Evolutionary conservation across 1,284 basidiomycete genomes (phyloP).

Genomic region (Anthracocystis walkeri): DNA sequence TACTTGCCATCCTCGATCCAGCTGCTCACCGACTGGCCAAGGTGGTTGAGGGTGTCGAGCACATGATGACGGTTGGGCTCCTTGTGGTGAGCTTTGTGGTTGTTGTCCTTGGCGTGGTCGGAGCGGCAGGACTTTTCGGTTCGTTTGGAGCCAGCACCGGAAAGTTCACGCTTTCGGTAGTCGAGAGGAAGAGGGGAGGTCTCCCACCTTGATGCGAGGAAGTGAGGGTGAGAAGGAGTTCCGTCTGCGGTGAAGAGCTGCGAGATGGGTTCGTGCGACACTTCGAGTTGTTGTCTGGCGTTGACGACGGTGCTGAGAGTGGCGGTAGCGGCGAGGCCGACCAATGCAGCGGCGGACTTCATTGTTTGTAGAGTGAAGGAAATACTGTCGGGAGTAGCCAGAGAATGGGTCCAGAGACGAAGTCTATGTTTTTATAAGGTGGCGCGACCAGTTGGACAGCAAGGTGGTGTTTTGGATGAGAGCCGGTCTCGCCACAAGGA

Average conservation of each 20-base stretch:
- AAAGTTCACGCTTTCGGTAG: slow-evolving; percentile 42
- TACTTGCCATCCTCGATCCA: slow-evolving; percentile 40
- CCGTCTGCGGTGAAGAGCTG: slow-evolving; percentile 38
- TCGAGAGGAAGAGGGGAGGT: slow-evolving; percentile 41
- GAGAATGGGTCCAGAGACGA: background rate
- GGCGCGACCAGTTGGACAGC: background rate
- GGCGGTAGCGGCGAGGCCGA: slow-evolving; percentile 41
- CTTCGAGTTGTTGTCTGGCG: slow-evolving; percentile 37
- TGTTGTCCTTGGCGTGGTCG: slow-evolving; percentile 9
- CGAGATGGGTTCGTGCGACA: slow-evolving; percentile 42
- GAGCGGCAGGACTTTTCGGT: slow-evolving; percentile 18
- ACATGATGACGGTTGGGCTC: slow-evolving; percentile 11
- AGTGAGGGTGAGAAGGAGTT: slow-evolving; percentile 29
- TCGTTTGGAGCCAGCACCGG: slow-evolving; percentile 33
- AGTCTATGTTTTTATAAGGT: background rate
- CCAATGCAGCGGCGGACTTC: slow-evolving; percentile 35
- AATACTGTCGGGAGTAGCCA: background rate
- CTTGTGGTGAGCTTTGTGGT: background rate
- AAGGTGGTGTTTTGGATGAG: slow-evolving; percentile 12
- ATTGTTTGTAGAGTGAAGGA: slow-evolving; percentile 10
- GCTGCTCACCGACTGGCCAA: slow-evolving; percentile 31
- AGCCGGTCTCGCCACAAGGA: no score
- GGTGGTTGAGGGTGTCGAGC: slow-evolving; percentile 22
- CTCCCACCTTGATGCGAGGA: slow-evolving; percentile 44
- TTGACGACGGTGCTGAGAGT: slow-evolving; percentile 19